Percentiles rank a stretch among this genome's conserved stretches.
phyloP scores from a whole-genome alignment of 2,329 filamentous ascomycete genomes.

The Daldinia sp. region DNA sequence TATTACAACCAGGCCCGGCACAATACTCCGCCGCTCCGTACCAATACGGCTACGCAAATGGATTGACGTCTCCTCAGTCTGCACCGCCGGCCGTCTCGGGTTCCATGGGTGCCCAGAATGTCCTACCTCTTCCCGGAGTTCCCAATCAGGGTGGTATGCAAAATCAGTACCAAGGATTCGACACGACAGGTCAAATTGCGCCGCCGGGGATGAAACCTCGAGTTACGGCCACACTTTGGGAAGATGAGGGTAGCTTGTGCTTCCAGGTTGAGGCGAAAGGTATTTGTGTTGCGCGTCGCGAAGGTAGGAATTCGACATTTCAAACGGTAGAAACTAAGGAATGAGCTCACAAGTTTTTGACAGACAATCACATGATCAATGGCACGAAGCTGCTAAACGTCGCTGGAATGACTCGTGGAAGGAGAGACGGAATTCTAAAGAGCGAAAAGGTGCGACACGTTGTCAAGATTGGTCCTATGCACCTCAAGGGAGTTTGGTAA shows the following conservation, averaged over 20 bases:
- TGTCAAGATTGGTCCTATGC: conserved; percentile 99
- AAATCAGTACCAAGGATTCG: conserved; percentile 72
- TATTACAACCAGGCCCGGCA: conserved; percentile 77
- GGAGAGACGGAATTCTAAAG: conserved; percentile 95
- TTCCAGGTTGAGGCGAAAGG: conserved; percentile 98
- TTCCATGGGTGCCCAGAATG: conserved; percentile 73
- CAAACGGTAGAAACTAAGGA: background rate
- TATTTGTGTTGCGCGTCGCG: conserved; percentile 92
- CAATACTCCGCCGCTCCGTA: conserved; percentile 76
- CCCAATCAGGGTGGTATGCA: conserved; percentile 63
- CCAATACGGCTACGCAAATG: conserved; percentile 81
- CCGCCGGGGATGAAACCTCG: conserved; percentile 96
- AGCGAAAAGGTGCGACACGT: conserved; percentile 97
- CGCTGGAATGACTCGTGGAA: conserved; percentile 95
- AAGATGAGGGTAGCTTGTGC: conserved; percentile 96
- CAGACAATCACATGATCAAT: conserved; percentile 98
- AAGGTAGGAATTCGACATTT: conserved; percentile 69
- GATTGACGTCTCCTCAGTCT: conserved; percentile 82
- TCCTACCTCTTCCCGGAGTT: conserved; percentile 77
- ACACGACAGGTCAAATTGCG: conserved; percentile 91
- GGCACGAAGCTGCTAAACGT: conserved; percentile 97
- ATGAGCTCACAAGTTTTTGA: conserved; percentile 38
- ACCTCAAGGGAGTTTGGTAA: conserved; percentile 96
- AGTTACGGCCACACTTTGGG: conserved; percentile 96
- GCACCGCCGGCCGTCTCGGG: conserved; percentile 74